Evolutionary conservation across 805 yeast species (phyloP).

Genomic region (Helenozyma rhizophorensis): DNA sequence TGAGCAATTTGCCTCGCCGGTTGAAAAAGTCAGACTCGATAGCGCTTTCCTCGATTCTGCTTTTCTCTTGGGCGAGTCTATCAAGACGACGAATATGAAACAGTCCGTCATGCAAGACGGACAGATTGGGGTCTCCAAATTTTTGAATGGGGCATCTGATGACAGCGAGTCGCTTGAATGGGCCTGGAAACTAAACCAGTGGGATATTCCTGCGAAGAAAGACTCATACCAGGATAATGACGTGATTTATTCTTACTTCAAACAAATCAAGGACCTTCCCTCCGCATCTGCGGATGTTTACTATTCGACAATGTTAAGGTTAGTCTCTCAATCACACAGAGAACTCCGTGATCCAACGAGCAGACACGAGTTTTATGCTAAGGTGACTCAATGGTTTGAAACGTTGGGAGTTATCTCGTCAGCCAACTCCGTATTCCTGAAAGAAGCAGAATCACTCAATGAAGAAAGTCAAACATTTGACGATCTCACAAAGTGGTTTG

Average conservation of each 20-base stretch:
- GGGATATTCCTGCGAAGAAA: conserved; percentile 63
- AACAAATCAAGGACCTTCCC: conserved; percentile 38
- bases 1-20: conserved; percentile 20
- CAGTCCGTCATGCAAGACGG: conserved; percentile 48
- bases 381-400: conserved; percentile 16
- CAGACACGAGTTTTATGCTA: conserved; percentile 3
- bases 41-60: conserved; percentile 55
- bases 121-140: conserved; percentile 50
- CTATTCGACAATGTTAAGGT: conserved; percentile 15
- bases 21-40: conserved; percentile 46
- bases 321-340: conserved; percentile 12
- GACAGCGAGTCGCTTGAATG: conserved; percentile 45
- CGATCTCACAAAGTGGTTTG: conserved; percentile 9
- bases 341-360: no score
- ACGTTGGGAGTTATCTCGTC: conserved; percentile 24
- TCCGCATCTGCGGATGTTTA: conserved; percentile 12
- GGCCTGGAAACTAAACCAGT: conserved; percentile 72
- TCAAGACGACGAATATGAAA: conserved; percentile 18
- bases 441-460: conserved; percentile 5
- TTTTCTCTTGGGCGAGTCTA: conserved; percentile 8
- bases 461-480: conserved; percentile 7
- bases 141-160: conserved; percentile 27
- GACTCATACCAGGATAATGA: conserved; percentile 36
- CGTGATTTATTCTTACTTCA: conserved; percentile 50
- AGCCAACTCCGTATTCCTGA: conserved; percentile 13